These are phyloP conservation scores for Coleophoma eucalyptorum DNA, from an alignment of 2,329 filamentous ascomycete genomes.

Conservation along the genomic window DNA sequence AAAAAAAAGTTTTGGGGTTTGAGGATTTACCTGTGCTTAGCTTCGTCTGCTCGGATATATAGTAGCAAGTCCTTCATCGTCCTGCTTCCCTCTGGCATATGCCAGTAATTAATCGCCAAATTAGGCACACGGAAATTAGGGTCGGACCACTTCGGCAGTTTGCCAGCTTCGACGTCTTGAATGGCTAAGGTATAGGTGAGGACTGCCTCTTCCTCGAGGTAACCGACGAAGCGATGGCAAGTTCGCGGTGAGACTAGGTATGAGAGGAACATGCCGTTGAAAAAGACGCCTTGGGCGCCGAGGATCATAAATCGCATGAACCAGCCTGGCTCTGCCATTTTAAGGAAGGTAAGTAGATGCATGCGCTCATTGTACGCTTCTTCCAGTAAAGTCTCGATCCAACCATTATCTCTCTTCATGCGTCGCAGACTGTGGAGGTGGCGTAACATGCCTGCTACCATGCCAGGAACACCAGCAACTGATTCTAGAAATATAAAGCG, in stretches of 20 bases:
- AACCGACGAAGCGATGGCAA: constrained; percentile 93
- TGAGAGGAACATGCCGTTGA: constrained; percentile 86
- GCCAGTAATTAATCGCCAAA: constrained; percentile 89
- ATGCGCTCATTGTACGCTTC: constrained; percentile 93
- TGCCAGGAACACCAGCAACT: constrained; percentile 91
- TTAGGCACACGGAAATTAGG: constrained; percentile 72
- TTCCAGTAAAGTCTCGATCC: constrained; percentile 89
- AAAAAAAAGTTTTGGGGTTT: neutral
- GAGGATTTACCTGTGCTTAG: constrained; percentile 54
- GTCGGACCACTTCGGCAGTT: constrained; percentile 75
- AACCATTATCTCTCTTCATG: constrained; percentile 92
- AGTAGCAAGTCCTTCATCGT: constrained; percentile 84
- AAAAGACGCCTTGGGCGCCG: constrained; percentile 91
- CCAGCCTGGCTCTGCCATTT: constrained; percentile 73
- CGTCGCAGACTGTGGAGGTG: constrained; percentile 81
- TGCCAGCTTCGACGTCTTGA: constrained; percentile 80
- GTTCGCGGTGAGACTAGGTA: constrained; percentile 85
- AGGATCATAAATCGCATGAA: constrained; percentile 94
- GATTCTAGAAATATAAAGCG: constrained; percentile 92
- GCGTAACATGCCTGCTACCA: constrained; percentile 92
- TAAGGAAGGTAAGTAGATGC: constrained; percentile 90
- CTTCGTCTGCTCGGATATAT: constrained; percentile 88
- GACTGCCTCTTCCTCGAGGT: constrained; percentile 95
- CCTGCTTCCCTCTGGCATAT: constrained; percentile 79
- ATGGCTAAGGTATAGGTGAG: constrained; percentile 92